Base-by-base conservation (phyloP, 2,329 filamentous ascomycete genomes). In the Neocatenulostroma microsporum region DNA sequence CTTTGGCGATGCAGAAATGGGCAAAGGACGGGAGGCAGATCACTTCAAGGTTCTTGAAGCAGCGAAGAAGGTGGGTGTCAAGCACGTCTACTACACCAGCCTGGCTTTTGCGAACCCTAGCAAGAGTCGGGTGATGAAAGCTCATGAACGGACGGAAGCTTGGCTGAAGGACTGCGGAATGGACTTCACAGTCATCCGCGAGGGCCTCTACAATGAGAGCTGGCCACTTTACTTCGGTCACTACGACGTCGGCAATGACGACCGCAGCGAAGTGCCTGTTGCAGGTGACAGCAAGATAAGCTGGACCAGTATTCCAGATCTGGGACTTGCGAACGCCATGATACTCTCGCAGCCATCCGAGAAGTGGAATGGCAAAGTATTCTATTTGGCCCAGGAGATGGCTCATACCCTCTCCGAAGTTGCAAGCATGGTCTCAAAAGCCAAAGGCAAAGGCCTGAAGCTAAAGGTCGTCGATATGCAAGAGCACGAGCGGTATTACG, bases 181-280 rank as follows among this genome's bases (percentile, higher is more conserved):
- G 14, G 27, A 43, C 8, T 58, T 54, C 4, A 68, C 64, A 1
- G 48, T 68, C 4, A 49, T 70, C 1, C 49, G 66, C 1, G 63
- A 69, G 40, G 66, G 67, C 0, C 35, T 69, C 37, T 68, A 69
- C 37, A 66, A 62, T 30, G 65, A 69, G 49, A 62, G 56, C 36
- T 70, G 67, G 67, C 66, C 65, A 5, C 45, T 69, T 14, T 68
- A 69, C 40, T 57, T 68, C 14, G 66, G 67, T 0, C 64, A 69
- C 36, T 68, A 62, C 31, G 58, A 58, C 10, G 32, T 56, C 7
- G 33, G 44, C 5, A 40, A 53, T 2, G 65, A 68, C 25, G 46
- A 47, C 1, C 46, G 65, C 33, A 50, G 27, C 1, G 59, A 64
- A 25, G 51, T 68, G 1, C 30, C 38, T 10, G 24, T 64, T 1